Evolutionary conservation across 768 basidiomycete genomes (phyloP), one percentile per base, ranked within the genome.

Genomic region (Steccherinum ochraceum): DNA sequence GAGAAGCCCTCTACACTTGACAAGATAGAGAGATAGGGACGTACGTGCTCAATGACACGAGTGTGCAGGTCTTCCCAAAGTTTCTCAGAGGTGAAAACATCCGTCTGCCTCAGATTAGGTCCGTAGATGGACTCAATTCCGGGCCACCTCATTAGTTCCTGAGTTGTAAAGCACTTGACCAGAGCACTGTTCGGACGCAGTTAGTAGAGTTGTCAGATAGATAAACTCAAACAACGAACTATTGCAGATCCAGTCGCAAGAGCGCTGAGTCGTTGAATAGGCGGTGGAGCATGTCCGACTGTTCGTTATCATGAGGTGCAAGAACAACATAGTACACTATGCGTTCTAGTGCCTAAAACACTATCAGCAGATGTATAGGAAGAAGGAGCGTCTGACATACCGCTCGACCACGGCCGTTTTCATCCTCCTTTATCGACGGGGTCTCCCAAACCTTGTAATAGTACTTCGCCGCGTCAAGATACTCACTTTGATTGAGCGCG

Each of bases 381-480:
- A 19, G n/a, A 1, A 41, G 18, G 43, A 20, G 30, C 42, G n/a
- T n/a, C 27, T 26, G 24, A 62, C 85, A 50, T 64, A 88, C 88
- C 42, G 79, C 72, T 59, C 78, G 79, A 39, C 83, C 84, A 56
- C 89, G 86, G 60, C 74, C 80, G 18, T 65, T 76, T 39, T 77
- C 80, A 56, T 96, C 93, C 40, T 83, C 82, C 68, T 93, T 92
- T 69, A 99, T 86, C 43, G 90, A 85, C 4, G 93, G 90, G 12
- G 95, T 97, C 64, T 96, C 93, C 91, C 93, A 98, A 39, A 99
- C 87, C 64, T 93, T 93, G 70, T 95, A 79, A 65, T 93, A 98
- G 61, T 94, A 84, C 65, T 95, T 94, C 35, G 93, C 93, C 5
- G 89, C 92, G 57, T 97, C 94, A 18, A 99, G 79, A 64, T 96